Conservation (phyloP, 768 basidiomycete genomes). For the Rhodocollybia butyracea region DNA sequence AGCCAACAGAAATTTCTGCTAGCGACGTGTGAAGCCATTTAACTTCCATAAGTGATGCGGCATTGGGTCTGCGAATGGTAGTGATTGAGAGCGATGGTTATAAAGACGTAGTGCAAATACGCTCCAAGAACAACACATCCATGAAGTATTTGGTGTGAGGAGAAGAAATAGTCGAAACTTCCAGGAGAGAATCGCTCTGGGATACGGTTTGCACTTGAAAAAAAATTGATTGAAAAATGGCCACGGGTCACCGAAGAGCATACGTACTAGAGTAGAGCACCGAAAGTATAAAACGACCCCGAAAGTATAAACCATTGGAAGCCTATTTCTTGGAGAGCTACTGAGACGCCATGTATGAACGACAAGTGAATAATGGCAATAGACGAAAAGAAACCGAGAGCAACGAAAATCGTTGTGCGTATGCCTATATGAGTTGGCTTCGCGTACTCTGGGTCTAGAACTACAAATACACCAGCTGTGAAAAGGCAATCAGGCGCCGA, state of each 20-base stretch:
- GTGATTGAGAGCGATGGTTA: conserved; percentile 56
- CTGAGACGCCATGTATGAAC: conserved; percentile 51
- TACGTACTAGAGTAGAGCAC: conserved; percentile 79
- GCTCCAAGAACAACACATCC: conserved; percentile 72
- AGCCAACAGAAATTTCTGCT: too few species aligned
- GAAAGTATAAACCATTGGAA: conserved; percentile 67
- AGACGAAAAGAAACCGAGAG: conserved; percentile 66
- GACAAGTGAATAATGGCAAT: conserved; percentile 68
- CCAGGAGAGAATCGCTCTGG: conserved; percentile 77
- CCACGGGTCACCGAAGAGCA: conserved; percentile 10
- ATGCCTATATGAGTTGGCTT: conserved; percentile 72
- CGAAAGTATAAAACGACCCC: conserved; percentile 70
- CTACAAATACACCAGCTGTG: conserved; percentile 64
- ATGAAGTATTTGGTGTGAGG: conserved; percentile 94
- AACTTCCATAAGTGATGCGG: too few species aligned
- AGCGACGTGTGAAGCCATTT: too few species aligned
- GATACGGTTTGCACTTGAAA: conserved; percentile 70
- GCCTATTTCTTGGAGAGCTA: conserved; percentile 60
- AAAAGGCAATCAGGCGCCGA: neutral
- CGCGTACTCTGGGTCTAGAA: conserved; percentile 74
- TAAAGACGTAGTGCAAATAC: conserved; percentile 57
- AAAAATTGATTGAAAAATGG: neutral
- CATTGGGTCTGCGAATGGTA: conserved; percentile 37
- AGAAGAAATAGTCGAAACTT: conserved; percentile 72
- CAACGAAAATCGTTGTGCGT: conserved; percentile 76